Conservation (phyloP, 2,329 filamentous ascomycete genomes). For the Penicillium sp. region DNA sequence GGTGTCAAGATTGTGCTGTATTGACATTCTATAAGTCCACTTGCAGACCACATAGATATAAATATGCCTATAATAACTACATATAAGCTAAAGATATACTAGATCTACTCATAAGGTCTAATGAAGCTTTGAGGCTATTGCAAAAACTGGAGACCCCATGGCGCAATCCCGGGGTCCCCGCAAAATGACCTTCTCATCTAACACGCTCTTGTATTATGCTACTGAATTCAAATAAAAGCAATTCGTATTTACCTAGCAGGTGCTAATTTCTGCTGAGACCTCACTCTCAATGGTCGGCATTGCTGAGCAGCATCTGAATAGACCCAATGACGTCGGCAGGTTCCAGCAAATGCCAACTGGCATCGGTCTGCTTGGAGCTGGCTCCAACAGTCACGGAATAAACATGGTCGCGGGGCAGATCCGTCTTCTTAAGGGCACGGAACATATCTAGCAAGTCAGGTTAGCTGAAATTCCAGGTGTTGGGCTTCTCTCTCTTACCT, state of each 20-base stretch:
- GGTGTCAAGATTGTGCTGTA: too few species aligned
- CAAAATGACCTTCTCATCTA: background rate
- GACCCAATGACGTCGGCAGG: conserved; percentile 81
- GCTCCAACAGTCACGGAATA: conserved; percentile 92
- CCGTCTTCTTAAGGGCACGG: conserved; percentile 67
- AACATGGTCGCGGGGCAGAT: conserved; percentile 65
- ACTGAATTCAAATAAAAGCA: background rate
- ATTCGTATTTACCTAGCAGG: background rate
- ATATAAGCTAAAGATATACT: too few species aligned
- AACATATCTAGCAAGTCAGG: conserved; percentile 65
- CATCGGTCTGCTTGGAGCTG: conserved; percentile 87
- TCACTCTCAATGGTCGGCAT: conserved; percentile 26
- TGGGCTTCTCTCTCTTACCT: conserved; percentile 56
- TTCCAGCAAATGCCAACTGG: conserved; percentile 86
- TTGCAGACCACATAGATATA: too few species aligned
- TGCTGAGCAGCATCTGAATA: conserved; percentile 57
- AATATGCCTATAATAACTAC: too few species aligned
- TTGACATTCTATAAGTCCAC: too few species aligned
- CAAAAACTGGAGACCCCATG: background rate
- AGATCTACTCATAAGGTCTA: too few species aligned
- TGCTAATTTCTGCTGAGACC: background rate
- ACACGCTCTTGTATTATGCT: too few species aligned
- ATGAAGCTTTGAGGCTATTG: too few species aligned
- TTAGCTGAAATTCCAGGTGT: too few species aligned
- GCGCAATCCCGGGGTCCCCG: conserved; percentile 11